These are phyloP conservation scores for Amauroascus niger DNA, from an alignment of 2,329 filamentous ascomycete genomes.

Conservation along the genomic window DNA sequence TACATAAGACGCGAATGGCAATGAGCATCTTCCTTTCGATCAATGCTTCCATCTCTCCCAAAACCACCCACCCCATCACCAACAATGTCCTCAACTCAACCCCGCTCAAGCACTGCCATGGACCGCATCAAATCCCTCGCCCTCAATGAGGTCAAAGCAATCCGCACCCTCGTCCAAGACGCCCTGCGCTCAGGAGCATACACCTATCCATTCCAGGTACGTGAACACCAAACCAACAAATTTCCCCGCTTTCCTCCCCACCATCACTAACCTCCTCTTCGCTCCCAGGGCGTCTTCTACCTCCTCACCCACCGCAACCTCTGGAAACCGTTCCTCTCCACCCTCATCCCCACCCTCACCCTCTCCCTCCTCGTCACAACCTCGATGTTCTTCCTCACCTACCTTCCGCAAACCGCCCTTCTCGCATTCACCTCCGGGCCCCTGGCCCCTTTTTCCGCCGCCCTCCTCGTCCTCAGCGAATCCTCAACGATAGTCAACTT, in stretches of 20 bases:
- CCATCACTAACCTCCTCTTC: no score
- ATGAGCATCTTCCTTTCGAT: no score
- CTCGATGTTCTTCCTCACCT: conserved; percentile 81
- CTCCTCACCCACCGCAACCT: conserved; percentile 49
- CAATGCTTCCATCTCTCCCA: no score
- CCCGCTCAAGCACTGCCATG: conserved; percentile 26
- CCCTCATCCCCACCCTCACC: conserved; percentile 52
- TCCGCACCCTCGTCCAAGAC: conserved; percentile 54
- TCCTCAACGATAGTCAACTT: conserved; percentile 43
- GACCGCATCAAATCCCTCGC: conserved; percentile 50
- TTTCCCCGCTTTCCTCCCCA: no score
- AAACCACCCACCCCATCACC: not conserved
- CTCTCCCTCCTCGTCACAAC: conserved; percentile 63
- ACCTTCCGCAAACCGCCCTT: conserved; percentile 72
- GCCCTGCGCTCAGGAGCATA: conserved; percentile 69
- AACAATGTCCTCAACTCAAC: not conserved
- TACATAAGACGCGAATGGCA: no score
- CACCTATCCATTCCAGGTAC: conserved; percentile 71
- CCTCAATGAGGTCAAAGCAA: conserved; percentile 60
- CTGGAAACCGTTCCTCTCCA: conserved; percentile 50
- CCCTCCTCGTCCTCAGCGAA: conserved; percentile 51
- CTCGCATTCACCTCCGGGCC: conserved; percentile 77
- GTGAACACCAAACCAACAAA: no score
- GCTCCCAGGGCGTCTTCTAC: conserved; percentile 52
- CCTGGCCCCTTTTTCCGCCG: conserved; percentile 48